Evolutionary conservation across 2,329 filamentous ascomycete genomes (phyloP).

Genomic region (Nemania abortiva): DNA sequence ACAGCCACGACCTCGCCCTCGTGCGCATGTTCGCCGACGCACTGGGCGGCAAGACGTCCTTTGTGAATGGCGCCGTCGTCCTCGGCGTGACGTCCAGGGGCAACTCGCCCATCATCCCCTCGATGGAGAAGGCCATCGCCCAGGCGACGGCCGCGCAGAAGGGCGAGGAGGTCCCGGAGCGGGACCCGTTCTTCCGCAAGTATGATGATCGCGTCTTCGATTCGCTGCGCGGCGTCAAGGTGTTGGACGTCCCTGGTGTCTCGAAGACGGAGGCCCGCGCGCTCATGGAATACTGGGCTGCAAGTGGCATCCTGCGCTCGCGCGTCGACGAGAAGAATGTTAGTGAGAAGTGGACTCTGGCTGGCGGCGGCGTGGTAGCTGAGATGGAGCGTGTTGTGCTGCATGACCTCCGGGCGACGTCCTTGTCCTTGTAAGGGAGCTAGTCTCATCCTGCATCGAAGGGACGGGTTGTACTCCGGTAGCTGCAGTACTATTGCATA

Average conservation of each 20-base stretch:
- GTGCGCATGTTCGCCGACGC: constrained; percentile 80
- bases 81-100: constrained; percentile 79
- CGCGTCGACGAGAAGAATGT: constrained; percentile 78
- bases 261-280: constrained; percentile 79
- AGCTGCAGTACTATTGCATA: constrained; percentile 23
- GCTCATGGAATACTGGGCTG: constrained; percentile 93
- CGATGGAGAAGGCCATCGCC: constrained; percentile 75
- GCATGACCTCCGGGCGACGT: constrained; percentile 45
- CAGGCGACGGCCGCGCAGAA: constrained; percentile 63
- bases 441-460: not conserved
- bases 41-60: constrained; percentile 68
- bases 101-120: constrained; percentile 74
- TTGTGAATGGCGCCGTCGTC: constrained; percentile 82
- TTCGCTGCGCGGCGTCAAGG: constrained; percentile 62
- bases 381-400: constrained; percentile 79
- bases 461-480: constrained; percentile 7
- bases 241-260: constrained; percentile 74
- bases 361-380: constrained; percentile 83
- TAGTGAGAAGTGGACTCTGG: constrained; percentile 84
- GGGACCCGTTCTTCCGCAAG: constrained; percentile 66
- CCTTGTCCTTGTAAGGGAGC: constrained; percentile 11
- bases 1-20: constrained; percentile 85
- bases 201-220: constrained; percentile 70
- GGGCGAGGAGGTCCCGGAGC: constrained; percentile 51
- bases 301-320: constrained; percentile 81